Conservation (phyloP, 1,284 basidiomycete genomes). For the Ustilago lituana region DNA sequence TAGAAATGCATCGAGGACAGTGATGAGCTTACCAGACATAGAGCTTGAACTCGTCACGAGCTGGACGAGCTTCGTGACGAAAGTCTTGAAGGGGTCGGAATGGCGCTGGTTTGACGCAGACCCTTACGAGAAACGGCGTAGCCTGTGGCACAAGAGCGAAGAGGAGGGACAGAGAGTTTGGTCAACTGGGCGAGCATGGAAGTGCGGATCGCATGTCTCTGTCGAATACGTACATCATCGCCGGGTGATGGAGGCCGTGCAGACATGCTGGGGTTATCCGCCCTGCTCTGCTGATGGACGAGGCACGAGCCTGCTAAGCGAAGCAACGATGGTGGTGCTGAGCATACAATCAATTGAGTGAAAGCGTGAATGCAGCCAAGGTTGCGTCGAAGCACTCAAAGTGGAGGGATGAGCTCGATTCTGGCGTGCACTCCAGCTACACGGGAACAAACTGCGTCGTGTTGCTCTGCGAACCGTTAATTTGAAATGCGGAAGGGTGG, state of each 20-base stretch:
- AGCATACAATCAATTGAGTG: too few relatives aligned
- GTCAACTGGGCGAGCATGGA: not conserved
- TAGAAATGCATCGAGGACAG: not conserved
- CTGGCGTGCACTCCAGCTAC: slow-evolving; percentile 4
- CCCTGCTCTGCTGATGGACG: too few relatives aligned
- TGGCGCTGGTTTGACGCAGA: slow-evolving; percentile 38
- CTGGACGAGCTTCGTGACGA: slow-evolving; percentile 4
- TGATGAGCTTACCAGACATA: slow-evolving; percentile 49
- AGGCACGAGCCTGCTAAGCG: too few relatives aligned
- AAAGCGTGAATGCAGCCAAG: too few relatives aligned
- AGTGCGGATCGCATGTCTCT: too few relatives aligned
- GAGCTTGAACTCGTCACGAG: slow-evolving; percentile 45
- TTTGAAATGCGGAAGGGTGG: slow-evolving; percentile 7
- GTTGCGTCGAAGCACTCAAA: slow-evolving; percentile 7
- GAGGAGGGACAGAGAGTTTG: too few relatives aligned
- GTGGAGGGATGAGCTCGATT: slow-evolving; percentile 9
- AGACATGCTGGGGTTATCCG: slow-evolving; percentile 13
- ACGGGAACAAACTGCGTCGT: slow-evolving; percentile 16
- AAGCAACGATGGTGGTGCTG: not conserved
- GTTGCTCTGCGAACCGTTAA: slow-evolving; percentile 7
- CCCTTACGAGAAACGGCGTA: slow-evolving; percentile 39
- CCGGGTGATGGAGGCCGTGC: slow-evolving; percentile 36
- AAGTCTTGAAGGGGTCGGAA: slow-evolving; percentile 48
- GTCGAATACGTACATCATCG: slow-evolving; percentile 37
- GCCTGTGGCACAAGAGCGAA: slow-evolving; percentile 11